A percentile compares a stretch with the other conserved stretches of the same genome.
Evolutionary conservation across 305 asterid genomes (phyloP).

Genomic region (Fraxinus floribunda): DNA sequence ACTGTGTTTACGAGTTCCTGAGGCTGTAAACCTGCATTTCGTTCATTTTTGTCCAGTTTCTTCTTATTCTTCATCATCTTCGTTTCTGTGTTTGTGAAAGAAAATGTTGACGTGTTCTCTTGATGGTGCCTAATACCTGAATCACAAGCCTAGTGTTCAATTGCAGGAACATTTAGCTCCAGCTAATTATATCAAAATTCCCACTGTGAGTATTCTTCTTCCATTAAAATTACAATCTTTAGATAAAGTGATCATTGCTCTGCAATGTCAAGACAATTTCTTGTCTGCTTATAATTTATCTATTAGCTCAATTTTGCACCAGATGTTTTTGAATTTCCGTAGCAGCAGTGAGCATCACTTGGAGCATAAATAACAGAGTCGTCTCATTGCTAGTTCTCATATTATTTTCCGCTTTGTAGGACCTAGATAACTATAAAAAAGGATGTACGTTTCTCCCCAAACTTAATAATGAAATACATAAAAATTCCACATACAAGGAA

Average conservation of each 20-base stretch:
- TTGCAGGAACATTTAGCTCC: constrained; percentile 93
- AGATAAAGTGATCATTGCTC: background rate
- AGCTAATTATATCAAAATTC: constrained; percentile 75
- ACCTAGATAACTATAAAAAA: constrained; percentile 47
- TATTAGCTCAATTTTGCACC: background rate
- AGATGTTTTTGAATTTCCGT: background rate
- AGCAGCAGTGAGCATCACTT: background rate
- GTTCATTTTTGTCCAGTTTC: background rate
- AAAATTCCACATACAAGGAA: constrained; percentile 63
- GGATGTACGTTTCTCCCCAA: constrained; percentile 79
- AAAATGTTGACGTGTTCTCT: background rate
- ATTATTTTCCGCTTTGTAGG: constrained; percentile 37
- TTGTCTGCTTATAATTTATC: background rate
- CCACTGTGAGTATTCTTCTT: constrained; percentile 63
- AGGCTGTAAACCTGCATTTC: background rate
- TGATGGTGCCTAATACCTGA: constrained; percentile 1
- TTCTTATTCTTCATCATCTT: background rate
- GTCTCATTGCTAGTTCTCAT: background rate
- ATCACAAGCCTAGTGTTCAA: constrained; percentile 27
- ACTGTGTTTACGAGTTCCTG: background rate
- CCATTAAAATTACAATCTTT: background rate
- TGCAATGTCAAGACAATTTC: background rate
- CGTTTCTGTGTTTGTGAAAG: background rate
- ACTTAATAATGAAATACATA: constrained; percentile 66
- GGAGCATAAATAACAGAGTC: background rate